Evolutionary conservation across 2,329 filamentous ascomycete genomes (phyloP), one percentile per base, ranked within the genome.

Genomic region (Cladophialophora chaetospira): DNA sequence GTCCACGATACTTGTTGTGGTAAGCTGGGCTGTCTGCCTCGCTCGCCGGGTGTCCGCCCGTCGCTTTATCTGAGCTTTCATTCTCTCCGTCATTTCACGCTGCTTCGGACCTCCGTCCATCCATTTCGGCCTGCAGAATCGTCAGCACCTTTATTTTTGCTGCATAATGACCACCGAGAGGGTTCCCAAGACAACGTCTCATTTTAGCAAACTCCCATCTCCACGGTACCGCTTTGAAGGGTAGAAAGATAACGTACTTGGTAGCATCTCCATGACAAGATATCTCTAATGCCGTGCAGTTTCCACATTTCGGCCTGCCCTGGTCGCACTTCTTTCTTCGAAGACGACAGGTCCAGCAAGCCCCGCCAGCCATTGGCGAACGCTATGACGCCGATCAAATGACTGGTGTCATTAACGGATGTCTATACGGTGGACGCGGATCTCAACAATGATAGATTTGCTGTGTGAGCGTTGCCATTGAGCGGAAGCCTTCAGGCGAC

Each of bases 241-340:
- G n/a, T n/a, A n/a, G n/a, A n/a, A n/a, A n/a, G n/a, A n/a, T n/a
- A n/a, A n/a, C n/a, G n/a, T n/a, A n/a, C n/a, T 81, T 84, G 19
- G 25, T 28, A 1, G 79, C 73, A 57, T 72, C 71, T 62, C 78
- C 83, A 56, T 82, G 68, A 65, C 83, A 86, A 15, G 76, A 76
- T 55, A 86, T 85, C 45, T 80, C 75, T 15, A 86, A 76, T 1
- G 72, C 67, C 11, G 70, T 67, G 69, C 83, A 86, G 31, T 67
- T 71, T 6, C 75, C 71, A 68, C 83, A 86, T 11, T 76, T 66
- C 10, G 83, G 82, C 2, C 73, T 76, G 21, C 64, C 71, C 65
- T 82, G 80, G 61, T 84, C 81, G 67, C 83, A 86, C 66, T 83
- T 85, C 66, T 86, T 86, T 63, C 81, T 80, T 15, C 83, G 78